These are phyloP conservation scores for Penicillium waksmanii DNA, from an alignment of 495 filamentous ascomycete species.

Conservation along the genomic window DNA sequence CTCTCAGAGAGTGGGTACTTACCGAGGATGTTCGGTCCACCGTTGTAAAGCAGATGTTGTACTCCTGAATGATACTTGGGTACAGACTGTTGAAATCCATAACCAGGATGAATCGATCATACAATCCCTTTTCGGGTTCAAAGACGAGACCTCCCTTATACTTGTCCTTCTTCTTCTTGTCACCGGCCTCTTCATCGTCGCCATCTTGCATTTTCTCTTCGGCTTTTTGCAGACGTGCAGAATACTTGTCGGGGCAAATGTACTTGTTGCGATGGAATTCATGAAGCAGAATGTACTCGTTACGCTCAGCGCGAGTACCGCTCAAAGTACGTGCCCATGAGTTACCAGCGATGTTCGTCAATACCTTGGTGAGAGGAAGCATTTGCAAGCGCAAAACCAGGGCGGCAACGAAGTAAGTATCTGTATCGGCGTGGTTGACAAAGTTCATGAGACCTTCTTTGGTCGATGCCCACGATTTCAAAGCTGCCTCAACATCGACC, in stretches of 20 bases:
- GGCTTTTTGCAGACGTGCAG: slow-evolving; percentile 67
- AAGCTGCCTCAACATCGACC: slow-evolving; percentile 80
- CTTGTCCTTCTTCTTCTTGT: slow-evolving; percentile 99
- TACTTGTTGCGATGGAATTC: slow-evolving; percentile 96
- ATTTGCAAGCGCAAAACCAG: slow-evolving; percentile 86
- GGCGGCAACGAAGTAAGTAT: slow-evolving; percentile 94
- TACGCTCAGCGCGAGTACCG: slow-evolving; percentile 93
- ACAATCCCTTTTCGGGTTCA: slow-evolving; percentile 94
- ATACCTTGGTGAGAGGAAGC: slow-evolving; percentile 88
- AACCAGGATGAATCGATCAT: slow-evolving; percentile 94
- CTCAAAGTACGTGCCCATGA: slow-evolving; percentile 97
- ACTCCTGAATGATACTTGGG: slow-evolving; percentile 98
- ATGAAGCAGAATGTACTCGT: slow-evolving; percentile 98
- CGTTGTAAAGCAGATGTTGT: slow-evolving; percentile 98
- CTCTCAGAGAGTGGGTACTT: slow-evolving; percentile 31
- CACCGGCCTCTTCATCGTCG: slow-evolving; percentile 71
- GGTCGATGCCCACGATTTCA: slow-evolving; percentile 85
- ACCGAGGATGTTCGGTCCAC: slow-evolving; percentile 74
- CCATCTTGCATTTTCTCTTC: slow-evolving; percentile 66
- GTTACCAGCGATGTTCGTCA: slow-evolving; percentile 96
- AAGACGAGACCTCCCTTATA: slow-evolving; percentile 98
- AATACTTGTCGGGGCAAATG: slow-evolving; percentile 92
- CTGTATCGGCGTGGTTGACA: slow-evolving; percentile 85
- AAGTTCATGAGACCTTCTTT: slow-evolving; percentile 91
- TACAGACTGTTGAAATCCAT: slow-evolving; percentile 99